Conservation (phyloP, 345 rosid species). For the Arabis alpina region DNA sequence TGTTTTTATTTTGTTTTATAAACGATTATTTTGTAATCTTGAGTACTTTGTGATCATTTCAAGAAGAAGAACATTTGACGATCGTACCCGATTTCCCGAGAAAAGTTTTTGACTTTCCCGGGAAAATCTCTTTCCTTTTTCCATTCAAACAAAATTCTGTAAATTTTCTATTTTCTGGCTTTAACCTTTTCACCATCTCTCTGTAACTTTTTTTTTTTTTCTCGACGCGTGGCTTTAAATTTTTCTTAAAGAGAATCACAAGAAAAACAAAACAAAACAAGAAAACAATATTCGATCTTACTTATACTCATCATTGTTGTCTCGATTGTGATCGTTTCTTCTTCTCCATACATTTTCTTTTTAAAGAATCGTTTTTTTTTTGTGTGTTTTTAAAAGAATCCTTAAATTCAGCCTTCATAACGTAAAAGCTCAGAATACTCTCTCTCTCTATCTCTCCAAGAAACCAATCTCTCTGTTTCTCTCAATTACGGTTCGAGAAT, state of each 20-base stretch:
- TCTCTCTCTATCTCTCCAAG: constrained; percentile 43
- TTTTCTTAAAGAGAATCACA: constrained; percentile 3
- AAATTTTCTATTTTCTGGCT: constrained; percentile 28
- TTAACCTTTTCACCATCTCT: not conserved
- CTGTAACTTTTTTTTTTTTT: not conserved
- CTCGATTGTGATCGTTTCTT: constrained; percentile 20
- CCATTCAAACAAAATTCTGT: not conserved
- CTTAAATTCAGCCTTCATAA: constrained; percentile 56
- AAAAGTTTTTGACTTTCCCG: constrained; percentile 34
- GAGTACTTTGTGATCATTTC: not conserved
- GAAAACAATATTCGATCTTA: constrained; percentile 38
- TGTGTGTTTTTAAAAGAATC: constrained; percentile 36
- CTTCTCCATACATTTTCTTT: not conserved
- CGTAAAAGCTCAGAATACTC: constrained; percentile 56
- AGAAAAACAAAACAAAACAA: not conserved
- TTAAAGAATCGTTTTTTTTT: constrained; percentile 23
- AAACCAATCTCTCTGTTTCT: constrained; percentile 21
- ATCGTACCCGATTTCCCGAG: constrained; percentile 16
- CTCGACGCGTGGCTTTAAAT: constrained; percentile 34
- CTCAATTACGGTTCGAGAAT: constrained; percentile 35
- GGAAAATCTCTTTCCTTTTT: constrained; percentile 31
- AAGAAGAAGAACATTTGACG: not conserved
- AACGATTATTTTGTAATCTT: not conserved
- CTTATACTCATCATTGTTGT: constrained; percentile 16
- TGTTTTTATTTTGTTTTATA: not conserved